These are phyloP conservation scores for Cucurbita pepo DNA, from an alignment of 306 rosid genomes.

Conservation along the genomic window DNA sequence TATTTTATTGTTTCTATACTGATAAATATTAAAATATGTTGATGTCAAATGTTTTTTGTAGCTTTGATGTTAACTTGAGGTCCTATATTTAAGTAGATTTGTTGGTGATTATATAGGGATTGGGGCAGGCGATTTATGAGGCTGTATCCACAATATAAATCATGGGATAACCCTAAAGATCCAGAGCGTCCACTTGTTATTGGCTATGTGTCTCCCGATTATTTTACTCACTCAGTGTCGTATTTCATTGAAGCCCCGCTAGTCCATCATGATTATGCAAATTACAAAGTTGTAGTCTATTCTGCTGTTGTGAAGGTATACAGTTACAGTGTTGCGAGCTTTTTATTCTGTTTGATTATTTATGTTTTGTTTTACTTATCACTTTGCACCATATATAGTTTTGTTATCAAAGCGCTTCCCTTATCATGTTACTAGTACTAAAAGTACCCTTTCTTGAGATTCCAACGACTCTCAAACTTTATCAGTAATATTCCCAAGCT, in stretches of 20 bases:
- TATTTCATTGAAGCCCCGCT: constrained; percentile 93
- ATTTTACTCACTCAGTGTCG: constrained; percentile 96
- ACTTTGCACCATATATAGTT: neutral
- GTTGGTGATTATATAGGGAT: constrained; percentile 46
- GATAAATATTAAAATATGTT: neutral
- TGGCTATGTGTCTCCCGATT: constrained; percentile 96
- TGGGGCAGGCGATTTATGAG: constrained; percentile 94
- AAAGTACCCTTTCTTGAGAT: neutral
- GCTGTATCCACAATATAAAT: constrained; percentile 51
- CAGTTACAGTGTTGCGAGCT: neutral
- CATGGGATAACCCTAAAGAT: constrained; percentile 81
- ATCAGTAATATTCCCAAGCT: neutral
- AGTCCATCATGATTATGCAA: constrained; percentile 52
- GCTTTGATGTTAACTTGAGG: neutral
- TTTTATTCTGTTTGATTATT: neutral
- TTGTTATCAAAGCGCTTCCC: neutral
- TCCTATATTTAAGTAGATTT: neutral
- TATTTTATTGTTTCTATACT: too few relatives aligned
- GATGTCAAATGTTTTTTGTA: neutral
- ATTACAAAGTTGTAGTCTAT: constrained; percentile 74
- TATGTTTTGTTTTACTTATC: neutral
- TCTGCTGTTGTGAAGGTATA: constrained; percentile 99
- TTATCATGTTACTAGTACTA: neutral
- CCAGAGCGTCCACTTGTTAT: constrained; percentile 82
- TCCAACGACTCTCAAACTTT: neutral